Percentiles rank a stretch among this genome's conserved stretches.
Conservation (phyloP, 1,284 basidiomycete species). For the Apiotrichum akiyoshidainum region DNA sequence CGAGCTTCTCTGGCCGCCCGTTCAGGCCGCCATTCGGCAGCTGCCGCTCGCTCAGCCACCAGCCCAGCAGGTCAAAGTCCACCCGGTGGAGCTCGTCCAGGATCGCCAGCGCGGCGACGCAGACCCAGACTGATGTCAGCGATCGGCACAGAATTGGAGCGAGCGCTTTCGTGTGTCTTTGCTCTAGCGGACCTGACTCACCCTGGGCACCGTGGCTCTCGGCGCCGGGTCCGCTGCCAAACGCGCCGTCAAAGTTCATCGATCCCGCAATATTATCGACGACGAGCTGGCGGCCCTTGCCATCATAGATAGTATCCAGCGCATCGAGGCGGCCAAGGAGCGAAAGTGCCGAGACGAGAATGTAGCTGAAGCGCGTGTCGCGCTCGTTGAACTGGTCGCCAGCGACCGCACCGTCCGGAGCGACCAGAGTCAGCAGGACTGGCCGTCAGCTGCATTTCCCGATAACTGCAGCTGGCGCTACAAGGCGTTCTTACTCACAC, state of each 20-base stretch:
- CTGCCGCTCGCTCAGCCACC: conserved; percentile 93
- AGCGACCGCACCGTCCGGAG: conserved; percentile 76
- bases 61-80: conserved; percentile 70
- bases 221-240: conserved; percentile 75
- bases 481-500: conserved; percentile 57
- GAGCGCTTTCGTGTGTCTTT: conserved; percentile 1
- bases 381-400: conserved; percentile 87
- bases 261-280: conserved; percentile 72
- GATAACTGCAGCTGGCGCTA: no score
- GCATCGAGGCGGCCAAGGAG: conserved; percentile 67
- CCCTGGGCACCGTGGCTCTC: conserved; percentile 92
- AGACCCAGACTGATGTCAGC: conserved; percentile 71
- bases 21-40: conserved; percentile 90
- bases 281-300: conserved; percentile 57
- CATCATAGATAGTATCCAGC: conserved; percentile 57
- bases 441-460: background rate
- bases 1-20: conserved; percentile 94
- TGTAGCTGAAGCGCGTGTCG: conserved; percentile 89
- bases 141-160: background rate
- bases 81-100: conserved; percentile 74
- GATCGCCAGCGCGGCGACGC: conserved; percentile 80
- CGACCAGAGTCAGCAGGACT: conserved; percentile 81
- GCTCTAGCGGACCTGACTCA: conserved; percentile 42
- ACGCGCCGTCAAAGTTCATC: conserved; percentile 93
- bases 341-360: conserved; percentile 75